Evolutionary conservation across 1,139 yeast genomes (phyloP), one percentile per base, ranked within the genome.

Genomic region (Geotrichum aggregatum): DNA sequence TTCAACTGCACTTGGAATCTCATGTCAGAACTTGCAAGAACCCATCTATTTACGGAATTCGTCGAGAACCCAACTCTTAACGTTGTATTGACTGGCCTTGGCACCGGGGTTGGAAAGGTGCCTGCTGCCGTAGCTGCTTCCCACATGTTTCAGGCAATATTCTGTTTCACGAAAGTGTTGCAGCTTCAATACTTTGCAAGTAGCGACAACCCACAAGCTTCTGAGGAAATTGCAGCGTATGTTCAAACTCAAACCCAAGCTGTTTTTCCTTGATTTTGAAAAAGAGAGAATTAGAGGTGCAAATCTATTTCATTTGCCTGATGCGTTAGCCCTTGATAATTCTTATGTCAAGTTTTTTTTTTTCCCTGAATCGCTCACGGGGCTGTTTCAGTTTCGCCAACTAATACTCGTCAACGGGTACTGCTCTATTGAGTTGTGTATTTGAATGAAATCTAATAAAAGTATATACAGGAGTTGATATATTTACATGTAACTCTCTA

Each of bases 51-150:
- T 51, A 39, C 26, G 13, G 14, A 24, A 18, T 11, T 14, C n/a
- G 39, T 56, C 7, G 35, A 22, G 19, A 16, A 22, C 13, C 26
- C 22, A 18, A 21, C 24, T 4, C 16, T 21, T 13, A 26, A 33
- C 16, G 50, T 77, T n/a, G 63, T 78, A 7, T 53, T 78, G 2
- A 75, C 82, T 0, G 82, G 81, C 0, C 56, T 78, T 16, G 80
- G 78, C 3, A 74, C 82, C 0, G 83, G 82, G 1, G 74, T 69
- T 54, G 82, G 78, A 0, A 73, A 72, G 0, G 67, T 78, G 0
- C 72, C 76, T 0, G 55, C 61, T 6, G 66, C 62, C 13, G 30
- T 41, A 3, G 48, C 55, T 8, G 52, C 55, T 3, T 16, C n/a
- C 6, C 52, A 49, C 21, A 52, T 52, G 48, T 52, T 21, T 26